These are phyloP conservation scores for Fusarium sarcochroum DNA, from an alignment of 2,329 filamentous ascomycete genomes.

Conservation along the genomic window DNA sequence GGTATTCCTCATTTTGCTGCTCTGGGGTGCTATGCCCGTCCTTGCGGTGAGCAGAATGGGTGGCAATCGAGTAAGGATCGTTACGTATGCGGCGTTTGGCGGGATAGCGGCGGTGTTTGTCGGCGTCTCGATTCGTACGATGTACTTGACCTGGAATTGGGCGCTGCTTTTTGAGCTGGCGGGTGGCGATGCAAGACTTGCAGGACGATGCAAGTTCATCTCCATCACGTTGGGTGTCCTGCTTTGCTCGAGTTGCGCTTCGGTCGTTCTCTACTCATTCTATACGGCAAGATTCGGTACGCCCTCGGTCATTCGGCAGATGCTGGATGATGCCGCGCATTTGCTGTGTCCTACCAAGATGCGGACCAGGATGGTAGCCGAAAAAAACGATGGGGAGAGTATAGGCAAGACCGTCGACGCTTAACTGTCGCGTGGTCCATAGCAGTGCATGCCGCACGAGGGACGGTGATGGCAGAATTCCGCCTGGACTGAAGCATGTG, in stretches of 20 bases:
- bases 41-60: not conserved
- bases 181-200: not conserved
- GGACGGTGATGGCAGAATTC: not conserved
- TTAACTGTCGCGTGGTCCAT: not conserved
- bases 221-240: not conserved
- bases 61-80: not conserved
- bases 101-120: not conserved
- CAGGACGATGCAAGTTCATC: not conserved
- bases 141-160: not conserved
- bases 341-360: not conserved
- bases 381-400: not conserved
- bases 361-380: not conserved
- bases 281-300: not conserved
- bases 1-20: not conserved
- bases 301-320: not conserved
- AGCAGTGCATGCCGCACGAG: not conserved
- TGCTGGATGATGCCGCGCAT: not conserved
- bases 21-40: conserved; percentile 4
- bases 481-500: no score
- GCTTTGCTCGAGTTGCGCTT: not conserved
- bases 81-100: not conserved
- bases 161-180: not conserved
- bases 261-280: not conserved
- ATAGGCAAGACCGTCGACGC: not conserved
- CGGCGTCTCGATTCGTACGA: not conserved